Evolutionary conservation across 1,284 basidiomycete genomes (phyloP).

Genomic region (Irpex sp.): DNA sequence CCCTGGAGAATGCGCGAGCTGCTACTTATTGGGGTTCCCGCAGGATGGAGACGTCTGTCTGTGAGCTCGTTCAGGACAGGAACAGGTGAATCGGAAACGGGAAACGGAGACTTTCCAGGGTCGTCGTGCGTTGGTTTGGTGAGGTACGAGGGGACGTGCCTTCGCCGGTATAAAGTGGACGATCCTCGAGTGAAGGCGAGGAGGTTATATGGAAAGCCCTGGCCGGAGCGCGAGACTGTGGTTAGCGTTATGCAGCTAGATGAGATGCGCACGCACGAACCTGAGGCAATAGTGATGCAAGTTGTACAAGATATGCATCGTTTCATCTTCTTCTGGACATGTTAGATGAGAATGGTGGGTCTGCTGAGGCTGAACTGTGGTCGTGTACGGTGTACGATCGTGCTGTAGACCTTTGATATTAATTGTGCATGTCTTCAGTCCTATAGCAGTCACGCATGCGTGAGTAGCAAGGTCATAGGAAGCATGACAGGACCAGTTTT

Average conservation of each 20-base stretch:
- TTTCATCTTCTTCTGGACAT: neutral
- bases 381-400: neutral
- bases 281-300: neutral
- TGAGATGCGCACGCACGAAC: neutral
- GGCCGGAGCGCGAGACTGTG: neutral
- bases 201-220: neutral
- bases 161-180: neutral
- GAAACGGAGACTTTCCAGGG: neutral
- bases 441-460: constrained; percentile 22
- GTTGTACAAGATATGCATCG: neutral
- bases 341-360: neutral
- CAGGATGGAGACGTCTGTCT: neutral
- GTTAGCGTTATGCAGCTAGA: neutral
- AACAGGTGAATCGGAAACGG: neutral
- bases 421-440: constrained; percentile 3
- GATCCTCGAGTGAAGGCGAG: neutral
- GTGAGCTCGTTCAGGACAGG: neutral
- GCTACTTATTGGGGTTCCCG: constrained; percentile 22
- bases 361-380: neutral
- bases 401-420: constrained; percentile 1
- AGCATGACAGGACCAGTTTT: neutral
- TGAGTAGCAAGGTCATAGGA: constrained; percentile 21
- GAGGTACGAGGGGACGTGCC: neutral
- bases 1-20: neutral
- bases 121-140: neutral